Conservation (phyloP, 1,284 basidiomycete species). For the Boletus semigastroideus region DNA sequence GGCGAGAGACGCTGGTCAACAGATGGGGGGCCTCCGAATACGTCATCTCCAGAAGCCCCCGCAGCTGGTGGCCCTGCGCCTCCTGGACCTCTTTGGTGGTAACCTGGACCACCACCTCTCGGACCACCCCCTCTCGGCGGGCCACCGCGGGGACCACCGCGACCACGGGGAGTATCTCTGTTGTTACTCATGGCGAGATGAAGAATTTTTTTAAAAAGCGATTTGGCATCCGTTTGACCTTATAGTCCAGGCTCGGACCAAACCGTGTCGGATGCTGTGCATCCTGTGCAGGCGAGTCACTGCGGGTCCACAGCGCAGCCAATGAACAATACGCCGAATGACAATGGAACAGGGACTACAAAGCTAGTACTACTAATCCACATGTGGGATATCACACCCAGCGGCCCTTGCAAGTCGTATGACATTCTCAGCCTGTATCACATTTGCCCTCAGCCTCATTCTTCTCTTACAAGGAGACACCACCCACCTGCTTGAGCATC, state of each 20-base stretch:
- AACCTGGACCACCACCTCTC: slow-evolving; percentile 7
- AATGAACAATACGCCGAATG: too few species aligned
- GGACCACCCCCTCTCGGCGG: not conserved
- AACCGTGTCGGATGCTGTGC: not conserved
- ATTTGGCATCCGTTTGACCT: not conserved
- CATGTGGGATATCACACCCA: slow-evolving; percentile 56
- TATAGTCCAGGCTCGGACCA: slow-evolving; percentile 3
- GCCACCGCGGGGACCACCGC: slow-evolving; percentile 16
- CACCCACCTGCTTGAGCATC: slow-evolving; percentile 80
- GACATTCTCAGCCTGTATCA: slow-evolving; percentile 60
- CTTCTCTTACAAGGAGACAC: not conserved
- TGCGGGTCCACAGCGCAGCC: too few species aligned
- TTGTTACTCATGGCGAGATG: slow-evolving; percentile 18
- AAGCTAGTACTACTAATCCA: slow-evolving; percentile 7
- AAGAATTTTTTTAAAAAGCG: too few species aligned
- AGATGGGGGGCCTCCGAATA: slow-evolving; percentile 45
- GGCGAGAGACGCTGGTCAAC: slow-evolving; percentile 46
- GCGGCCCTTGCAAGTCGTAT: slow-evolving; percentile 65
- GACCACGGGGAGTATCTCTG: slow-evolving; percentile 21
- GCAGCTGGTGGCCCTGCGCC: slow-evolving; percentile 34
- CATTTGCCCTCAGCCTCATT: not conserved
- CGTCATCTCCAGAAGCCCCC: slow-evolving; percentile 34
- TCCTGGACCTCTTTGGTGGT: slow-evolving; percentile 5
- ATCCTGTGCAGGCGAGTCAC: not conserved
- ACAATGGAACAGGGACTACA: too few species aligned